Evolutionary conservation across 2,329 filamentous ascomycete species (phyloP), one percentile per base, ranked within the genome.

Genomic region (Cladosporium sp.): DNA sequence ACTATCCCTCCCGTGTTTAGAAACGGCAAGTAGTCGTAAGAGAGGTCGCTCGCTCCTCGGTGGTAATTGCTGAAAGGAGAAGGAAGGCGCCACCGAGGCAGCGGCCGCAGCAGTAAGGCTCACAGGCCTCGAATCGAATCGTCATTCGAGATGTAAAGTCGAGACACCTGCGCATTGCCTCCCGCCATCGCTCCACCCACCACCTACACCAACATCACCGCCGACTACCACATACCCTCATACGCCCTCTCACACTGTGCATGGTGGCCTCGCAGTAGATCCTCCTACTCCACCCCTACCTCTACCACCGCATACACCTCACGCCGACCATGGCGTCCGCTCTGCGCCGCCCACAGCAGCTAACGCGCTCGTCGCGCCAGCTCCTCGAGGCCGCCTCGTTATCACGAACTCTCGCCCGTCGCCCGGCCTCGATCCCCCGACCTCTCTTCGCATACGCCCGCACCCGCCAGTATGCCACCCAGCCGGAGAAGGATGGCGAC

Each of bases 361-460:
- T 77, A 61, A 72, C 74, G 33, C 73, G 72, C 29, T 72, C 76
- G 26, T 76, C 75, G 46, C 72, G 75, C 40, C 74, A 76, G 65
- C 68, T 76, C 28, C 65, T 76, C 44, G 70, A 77, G 62, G 73
- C 74, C 18, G 72, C 74, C 37, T 70, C 71, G 40, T 69, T 76
- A 63, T 76, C 75, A 71, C 73, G 74, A 61, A 72, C 73, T 29
- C 72, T 77, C 28, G 71, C 76, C 18, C 65, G 72, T 52, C 67
- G 78, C 71, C 77, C 77, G 29, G 76, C 78, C 21, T 77, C 78
- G 7, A 70, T 80, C 29, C 78, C 80, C 40, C 76, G 80, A 69
- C 80, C 78, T 50, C 71, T 79, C 59, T 82, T 78, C 65, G 75
- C 79, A 31, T 78, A 79, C 66, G 80, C 81, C 66, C 77, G 78